Evolutionary conservation across 2,329 filamentous ascomycete genomes (phyloP), one percentile per base, ranked within the genome.

Genomic region (Beauveria sp.): DNA sequence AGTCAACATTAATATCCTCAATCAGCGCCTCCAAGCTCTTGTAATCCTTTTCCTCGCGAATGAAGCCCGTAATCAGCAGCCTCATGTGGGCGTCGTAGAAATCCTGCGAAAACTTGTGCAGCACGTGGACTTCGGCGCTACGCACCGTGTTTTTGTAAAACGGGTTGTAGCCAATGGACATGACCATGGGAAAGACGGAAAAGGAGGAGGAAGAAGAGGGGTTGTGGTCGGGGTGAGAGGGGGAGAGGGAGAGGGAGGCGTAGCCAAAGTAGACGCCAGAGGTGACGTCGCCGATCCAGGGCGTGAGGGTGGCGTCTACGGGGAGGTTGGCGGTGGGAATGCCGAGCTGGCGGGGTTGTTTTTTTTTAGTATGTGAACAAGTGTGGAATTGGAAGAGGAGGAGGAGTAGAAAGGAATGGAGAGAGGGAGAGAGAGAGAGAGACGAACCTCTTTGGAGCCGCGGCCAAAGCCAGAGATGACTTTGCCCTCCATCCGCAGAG

Each of bases 131-230:
- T 80, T 96, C 92, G 71, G 95, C 92, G 65, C 85, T 91, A 65
- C 91, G 87, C 52, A 90, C 86, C 5, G 83, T 87, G 80, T 99
- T 98, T 73, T 93, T 92, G 83, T 96, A 99, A 77, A 93, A 98
- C 0, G 95, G 95, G 76, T 98, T 99, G 83, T 93, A 98, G 50
- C 95, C 95, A 67, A 97, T 93, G 64, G 87, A 91, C 88, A 97
- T 90, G 66, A 96, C 92, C 83, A 96, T 95, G 1, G 91, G 91
- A 74, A 88, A 91, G 62, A 95, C 79, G 63, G 66, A 61, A 66
- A 74, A 72, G 53, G 60, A 52, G 8, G 70, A 67, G 46, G 45
- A 18, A 0, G 67, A 59, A 2, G 63, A 24, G 2, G 58, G 20
- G 8, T 50, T 64, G 52, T 66, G 69, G 67, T 82, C 74, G 1